phyloP scores from a whole-genome alignment of 2,329 filamentous ascomycete genomes.

The Malbranchea zuffiana region DNA sequence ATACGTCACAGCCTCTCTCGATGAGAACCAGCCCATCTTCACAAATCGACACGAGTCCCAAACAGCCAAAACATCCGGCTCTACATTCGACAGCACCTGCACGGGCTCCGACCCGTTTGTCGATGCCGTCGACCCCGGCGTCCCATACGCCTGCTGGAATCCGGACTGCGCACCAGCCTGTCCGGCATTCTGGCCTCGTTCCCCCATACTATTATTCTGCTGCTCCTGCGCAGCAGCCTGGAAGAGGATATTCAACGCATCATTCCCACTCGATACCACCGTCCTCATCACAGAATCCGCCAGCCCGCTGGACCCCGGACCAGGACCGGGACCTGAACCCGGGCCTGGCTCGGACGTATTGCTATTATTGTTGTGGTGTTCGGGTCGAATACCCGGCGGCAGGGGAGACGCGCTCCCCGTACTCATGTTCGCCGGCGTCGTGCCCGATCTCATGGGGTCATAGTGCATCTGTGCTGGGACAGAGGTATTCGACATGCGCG shows the following conservation, averaged over 20 bases:
- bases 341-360: constrained; percentile 3
- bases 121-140: constrained; percentile 19
- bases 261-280: constrained; percentile 44
- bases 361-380: constrained; percentile 1
- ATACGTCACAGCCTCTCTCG: constrained; percentile 44
- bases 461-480: constrained; percentile 9
- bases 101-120: constrained; percentile 20
- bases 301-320: constrained; percentile 27
- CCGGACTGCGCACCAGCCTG: constrained; percentile 7
- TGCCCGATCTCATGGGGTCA: constrained; percentile 8
- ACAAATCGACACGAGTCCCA: constrained; percentile 45
- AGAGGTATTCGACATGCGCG: constrained; percentile 1
- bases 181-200: constrained; percentile 1
- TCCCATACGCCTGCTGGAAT: constrained; percentile 29
- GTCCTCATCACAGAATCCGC: constrained; percentile 37
- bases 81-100: constrained; percentile 21
- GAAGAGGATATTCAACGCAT: constrained; percentile 44
- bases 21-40: constrained; percentile 46
- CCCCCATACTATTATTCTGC: constrained; percentile 17
- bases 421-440: constrained; percentile 12
- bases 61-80: constrained; percentile 31
- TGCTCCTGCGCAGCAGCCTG: constrained; percentile 38
- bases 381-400: constrained; percentile 5
- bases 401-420: constrained; percentile 8
- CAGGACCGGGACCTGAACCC: constrained; percentile 1